Evolutionary conservation across 2,329 filamentous ascomycete genomes (phyloP).

Genomic region (Sclerotinia borealis): DNA sequence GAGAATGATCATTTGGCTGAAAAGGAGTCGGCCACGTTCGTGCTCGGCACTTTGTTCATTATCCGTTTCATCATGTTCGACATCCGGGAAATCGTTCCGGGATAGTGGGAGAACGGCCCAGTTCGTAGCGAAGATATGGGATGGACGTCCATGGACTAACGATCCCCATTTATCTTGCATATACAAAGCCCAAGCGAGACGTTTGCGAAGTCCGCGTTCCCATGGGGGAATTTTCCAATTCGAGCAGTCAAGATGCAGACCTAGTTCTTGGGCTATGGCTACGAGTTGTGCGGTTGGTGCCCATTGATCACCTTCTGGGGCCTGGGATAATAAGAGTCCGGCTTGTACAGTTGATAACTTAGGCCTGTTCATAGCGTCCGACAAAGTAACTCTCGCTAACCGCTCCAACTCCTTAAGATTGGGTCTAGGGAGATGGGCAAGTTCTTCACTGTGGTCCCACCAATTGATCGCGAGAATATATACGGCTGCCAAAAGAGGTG

Average conservation of each 20-base stretch:
- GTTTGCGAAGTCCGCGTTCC: constrained; percentile 79
- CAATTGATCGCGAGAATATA: constrained; percentile 84
- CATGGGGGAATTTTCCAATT: constrained; percentile 82
- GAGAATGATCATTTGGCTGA: constrained; percentile 69
- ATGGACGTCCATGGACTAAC: constrained; percentile 77
- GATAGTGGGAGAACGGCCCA: constrained; percentile 70
- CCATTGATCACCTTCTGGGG: constrained; percentile 74
- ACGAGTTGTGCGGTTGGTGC: constrained; percentile 82
- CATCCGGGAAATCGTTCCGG: constrained; percentile 66
- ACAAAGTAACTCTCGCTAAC: constrained; percentile 65
- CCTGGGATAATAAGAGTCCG: constrained; percentile 66
- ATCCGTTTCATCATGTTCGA: constrained; percentile 56
- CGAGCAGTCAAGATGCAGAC: constrained; percentile 81
- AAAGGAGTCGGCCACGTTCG: constrained; percentile 63
- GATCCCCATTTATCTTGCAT: constrained; percentile 95
- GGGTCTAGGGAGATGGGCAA: constrained; percentile 59
- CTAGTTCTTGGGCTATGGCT: constrained; percentile 79
- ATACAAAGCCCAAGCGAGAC: constrained; percentile 84
- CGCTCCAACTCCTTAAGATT: constrained; percentile 69
- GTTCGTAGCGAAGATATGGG: constrained; percentile 61
- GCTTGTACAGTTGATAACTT: constrained; percentile 78
- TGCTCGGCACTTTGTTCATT: constrained; percentile 57
- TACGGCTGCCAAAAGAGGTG: constrained; percentile 70
- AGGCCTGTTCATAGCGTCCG: constrained; percentile 72
- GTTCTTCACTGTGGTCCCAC: constrained; percentile 69